These are phyloP conservation scores for Diphasiastrum complanatum DNA, from an alignment of 83 land plant genomes.

Conservation along the genomic window DNA sequence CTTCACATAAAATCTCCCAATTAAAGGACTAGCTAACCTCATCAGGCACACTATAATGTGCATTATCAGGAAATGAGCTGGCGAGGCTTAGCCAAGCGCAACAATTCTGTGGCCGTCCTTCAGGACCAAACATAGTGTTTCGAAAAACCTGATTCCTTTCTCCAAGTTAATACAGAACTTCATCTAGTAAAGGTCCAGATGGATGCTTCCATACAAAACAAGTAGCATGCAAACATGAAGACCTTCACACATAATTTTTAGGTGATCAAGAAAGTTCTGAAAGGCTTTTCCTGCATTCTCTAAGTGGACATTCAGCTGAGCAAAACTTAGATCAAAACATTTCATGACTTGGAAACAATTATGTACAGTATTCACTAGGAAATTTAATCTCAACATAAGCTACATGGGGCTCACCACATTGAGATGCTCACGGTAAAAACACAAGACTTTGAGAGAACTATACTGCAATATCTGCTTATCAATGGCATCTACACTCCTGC, in stretches of 20 bases:
- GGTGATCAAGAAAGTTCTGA: no score
- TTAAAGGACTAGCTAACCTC: slow-evolving; percentile 54
- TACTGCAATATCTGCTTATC: slow-evolving; percentile 69
- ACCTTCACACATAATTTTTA: no score
- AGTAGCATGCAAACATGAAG: no score
- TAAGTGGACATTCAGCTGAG: no score
- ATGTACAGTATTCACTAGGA: no score
- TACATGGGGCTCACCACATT: slow-evolving; percentile 87
- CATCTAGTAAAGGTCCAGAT: no score
- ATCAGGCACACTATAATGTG: slow-evolving; percentile 72
- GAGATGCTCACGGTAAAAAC: slow-evolving; percentile 89
- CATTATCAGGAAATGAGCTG: slow-evolving; percentile 92
- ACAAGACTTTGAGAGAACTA: slow-evolving; percentile 78
- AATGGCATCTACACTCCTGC: slow-evolving; percentile 94
- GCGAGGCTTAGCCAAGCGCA: slow-evolving; percentile 99
- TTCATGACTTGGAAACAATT: no score
- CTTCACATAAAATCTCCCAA: not conserved
- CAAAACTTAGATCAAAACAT: no score
- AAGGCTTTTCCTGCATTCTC: no score
- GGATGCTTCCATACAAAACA: no score
- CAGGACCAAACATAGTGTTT: slow-evolving; percentile 99
- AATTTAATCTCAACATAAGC: no score
- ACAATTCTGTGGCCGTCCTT: slow-evolving; percentile 99
- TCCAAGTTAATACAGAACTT: no score
- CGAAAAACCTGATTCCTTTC: slow-evolving; percentile 96